Conservation (phyloP, 2,329 filamentous ascomycete genomes). For the Grosmannia huntii region DNA sequence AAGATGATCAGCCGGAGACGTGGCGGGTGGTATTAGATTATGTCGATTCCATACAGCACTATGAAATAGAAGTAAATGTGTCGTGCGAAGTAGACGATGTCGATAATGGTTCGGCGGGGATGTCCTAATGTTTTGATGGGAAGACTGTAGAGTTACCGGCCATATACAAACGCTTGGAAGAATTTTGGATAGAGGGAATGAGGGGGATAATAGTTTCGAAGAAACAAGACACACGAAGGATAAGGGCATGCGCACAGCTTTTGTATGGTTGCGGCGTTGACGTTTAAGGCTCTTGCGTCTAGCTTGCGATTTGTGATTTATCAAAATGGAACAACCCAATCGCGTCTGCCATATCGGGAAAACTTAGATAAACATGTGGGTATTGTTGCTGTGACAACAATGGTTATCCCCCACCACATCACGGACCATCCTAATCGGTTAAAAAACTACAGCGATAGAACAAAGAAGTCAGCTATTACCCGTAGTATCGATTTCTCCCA, state of each 20-base stretch:
- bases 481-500: neutral
- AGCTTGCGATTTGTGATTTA: neutral
- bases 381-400: constrained; percentile 11
- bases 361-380: constrained; percentile 8
- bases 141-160: neutral
- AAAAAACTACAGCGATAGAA: too few species aligned
- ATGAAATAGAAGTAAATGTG: neutral
- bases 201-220: neutral
- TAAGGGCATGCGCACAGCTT: neutral
- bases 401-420: neutral
- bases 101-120: neutral
- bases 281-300: neutral
- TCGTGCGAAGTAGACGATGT: neutral
- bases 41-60: constrained; percentile 11
- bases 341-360: constrained; percentile 11
- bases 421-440: neutral
- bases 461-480: too few species aligned
- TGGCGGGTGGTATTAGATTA: neutral
- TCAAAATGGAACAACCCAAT: neutral
- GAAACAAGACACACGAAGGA: neutral
- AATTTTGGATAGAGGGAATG: neutral
- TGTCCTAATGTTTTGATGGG: neutral
- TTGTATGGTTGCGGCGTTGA: neutral
- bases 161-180: neutral
- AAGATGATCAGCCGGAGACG: neutral